phyloP scores from a whole-genome alignment of 495 filamentous ascomycete species.

The Delitschia confertaspora region DNA sequence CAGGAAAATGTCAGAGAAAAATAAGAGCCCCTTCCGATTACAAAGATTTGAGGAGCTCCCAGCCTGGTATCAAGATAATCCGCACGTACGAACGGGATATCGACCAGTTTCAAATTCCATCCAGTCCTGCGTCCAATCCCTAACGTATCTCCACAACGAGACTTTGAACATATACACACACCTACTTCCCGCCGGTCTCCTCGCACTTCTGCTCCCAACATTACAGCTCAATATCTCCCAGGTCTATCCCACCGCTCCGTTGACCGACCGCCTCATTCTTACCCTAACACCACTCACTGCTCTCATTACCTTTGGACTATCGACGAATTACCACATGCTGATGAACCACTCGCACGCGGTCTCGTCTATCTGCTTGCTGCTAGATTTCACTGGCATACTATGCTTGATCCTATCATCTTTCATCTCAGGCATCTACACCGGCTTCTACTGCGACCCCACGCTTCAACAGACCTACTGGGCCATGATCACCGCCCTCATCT shows the following conservation, averaged over 20 bases:
- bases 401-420: slow-evolving; percentile 41
- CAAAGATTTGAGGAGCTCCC: slow-evolving; percentile 26
- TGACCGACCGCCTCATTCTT: slow-evolving; percentile 37
- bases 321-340: slow-evolving; percentile 43
- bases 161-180: slow-evolving; percentile 41
- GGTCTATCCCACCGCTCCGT: slow-evolving; percentile 30
- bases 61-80: slow-evolving; percentile 36
- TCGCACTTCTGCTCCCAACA: slow-evolving; percentile 24
- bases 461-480: slow-evolving; percentile 40
- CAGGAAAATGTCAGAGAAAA: too few species aligned
- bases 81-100: slow-evolving; percentile 34
- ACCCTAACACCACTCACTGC: slow-evolving; percentile 37
- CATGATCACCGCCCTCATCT: slow-evolving; percentile 38
- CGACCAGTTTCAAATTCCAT: slow-evolving; percentile 35
- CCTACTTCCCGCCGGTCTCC: slow-evolving; percentile 32
- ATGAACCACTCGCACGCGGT: slow-evolving; percentile 41
- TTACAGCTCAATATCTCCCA: slow-evolving; percentile 29
- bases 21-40: slow-evolving; percentile 3
- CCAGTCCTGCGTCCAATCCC: slow-evolving; percentile 27
- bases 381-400: slow-evolving; percentile 45
- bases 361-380: slow-evolving; percentile 36
- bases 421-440: slow-evolving; percentile 43
- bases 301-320: slow-evolving; percentile 37
- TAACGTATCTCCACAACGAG: slow-evolving; percentile 43
- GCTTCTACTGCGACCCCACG: slow-evolving; percentile 41